Base-by-base conservation (phyloP, 768 basidiomycete genomes). In the Hemileccinum impolitum region DNA sequence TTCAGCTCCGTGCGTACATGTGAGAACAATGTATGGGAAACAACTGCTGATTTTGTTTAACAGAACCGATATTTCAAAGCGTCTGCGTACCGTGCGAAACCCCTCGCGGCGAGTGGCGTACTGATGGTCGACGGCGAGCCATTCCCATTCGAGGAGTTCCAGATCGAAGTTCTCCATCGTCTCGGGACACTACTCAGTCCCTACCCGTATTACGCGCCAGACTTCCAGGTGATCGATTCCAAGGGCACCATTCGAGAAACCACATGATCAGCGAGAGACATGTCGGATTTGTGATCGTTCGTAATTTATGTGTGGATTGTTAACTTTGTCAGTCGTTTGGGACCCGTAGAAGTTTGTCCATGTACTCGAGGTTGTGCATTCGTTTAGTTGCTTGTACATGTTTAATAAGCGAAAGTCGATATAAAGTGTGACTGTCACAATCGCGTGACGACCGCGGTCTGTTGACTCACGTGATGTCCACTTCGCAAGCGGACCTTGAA, bases 71-170 rank as follows among this genome's bases (percentile, higher is more conserved):
- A 90, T 61, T 75, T 80, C 64, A 90, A 90, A 65, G 87, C 81
- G 3, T 70, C 79, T 46, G 83, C 87, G 5, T 89, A 89, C 64
- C 79, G 87, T 19, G 73, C 90, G 26, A 83, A 81, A 60, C 84
- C 87, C 5, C 68, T 80, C 26, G 60, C 71, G 3, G 45, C 69
- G 3, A 72, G 79, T 28, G 85, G 85, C 2, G 68, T 70, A 56
- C 59, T 93, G 15, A 72, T 85, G 13, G 73, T 94, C 15, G 92
- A 94, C 56, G 92, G 92, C 8, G 92, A 94, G 68, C 58, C 69
- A 5, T 85, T 79, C 57, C 86, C 86, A 10, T 86, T 87, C 54
- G 75, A 82, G 61, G 80, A 84, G 58, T 92, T 80, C 61, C 78
- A 87, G 55, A 81, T 93, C 3, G 88, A 92, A 64, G 82, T 86